Base-by-base conservation (phyloP, 331 rosid species). In the Malus hybrid region DNA sequence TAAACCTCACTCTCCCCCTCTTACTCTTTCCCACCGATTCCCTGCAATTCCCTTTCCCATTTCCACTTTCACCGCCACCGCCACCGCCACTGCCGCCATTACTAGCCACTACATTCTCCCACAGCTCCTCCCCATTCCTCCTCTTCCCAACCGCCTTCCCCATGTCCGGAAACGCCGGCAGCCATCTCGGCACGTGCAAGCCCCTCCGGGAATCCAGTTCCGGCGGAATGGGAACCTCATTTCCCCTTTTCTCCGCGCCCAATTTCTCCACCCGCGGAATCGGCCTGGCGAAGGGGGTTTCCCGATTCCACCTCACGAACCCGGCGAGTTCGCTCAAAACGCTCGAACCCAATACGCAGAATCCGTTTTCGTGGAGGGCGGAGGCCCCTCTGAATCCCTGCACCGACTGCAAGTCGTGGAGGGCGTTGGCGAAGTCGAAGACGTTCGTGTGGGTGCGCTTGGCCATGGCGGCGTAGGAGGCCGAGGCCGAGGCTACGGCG, bases 101-200 rank as follows among this genome's bases (percentile, higher is more conserved):
- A 85, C 18, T 82, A 83, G 6, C 68, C 36, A 9, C 27, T 55
- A 39, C 0, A 5, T 73, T 13, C 76, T 73, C 76, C 80, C 80
- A 76, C 80, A 67, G 31, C 61, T 76, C 74, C 57, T 76, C 80
- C 8, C 61, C 74, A 27, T 67, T 56, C 55, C 13, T 36, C 73
- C 74, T 54, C 73, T 56, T 67, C 29, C 6, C 28, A n/a, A 24
- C 32, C 80, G 67, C 12, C 1, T 50, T 18, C 61, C 73, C 74
- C 59, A 76, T 73, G 0, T 80, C 74, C 5, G 96, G 93, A 32
- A 87, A 79, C 65, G 71, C 83, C 50, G 93, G 96, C 71, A 90
- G 89, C 96, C 96, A 90, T 33, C 74, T 69, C 44, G 96, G 96
- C 39, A 90, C 67, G 46, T 88, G 91, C 16, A 39, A 34, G 12